Evolutionary conservation across 805 yeast species (phyloP).

Genomic region (Candida sithepensis): DNA sequence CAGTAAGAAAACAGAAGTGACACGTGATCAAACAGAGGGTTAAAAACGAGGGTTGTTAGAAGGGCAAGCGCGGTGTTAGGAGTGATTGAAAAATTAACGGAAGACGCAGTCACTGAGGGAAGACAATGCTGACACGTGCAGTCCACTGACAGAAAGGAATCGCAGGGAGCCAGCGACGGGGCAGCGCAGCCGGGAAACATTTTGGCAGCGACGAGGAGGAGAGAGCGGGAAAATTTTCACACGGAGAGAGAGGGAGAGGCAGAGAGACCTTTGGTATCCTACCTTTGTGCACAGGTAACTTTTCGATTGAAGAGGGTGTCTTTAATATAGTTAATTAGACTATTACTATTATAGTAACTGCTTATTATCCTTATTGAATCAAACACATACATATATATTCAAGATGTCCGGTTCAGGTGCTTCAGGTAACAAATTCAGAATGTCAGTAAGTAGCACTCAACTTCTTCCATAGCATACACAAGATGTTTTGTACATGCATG

Average conservation of each 20-base stretch:
- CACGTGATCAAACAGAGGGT: background rate
- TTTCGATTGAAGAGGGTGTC: background rate
- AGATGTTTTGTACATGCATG: too few species aligned
- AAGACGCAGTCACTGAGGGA: background rate
- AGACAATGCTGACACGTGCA: background rate
- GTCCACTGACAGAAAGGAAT: background rate
- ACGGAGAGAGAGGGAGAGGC: background rate
- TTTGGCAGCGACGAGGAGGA: background rate
- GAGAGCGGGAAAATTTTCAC: background rate
- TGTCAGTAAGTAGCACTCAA: conserved; percentile 74
- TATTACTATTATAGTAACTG: too few species aligned
- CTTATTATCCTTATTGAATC: conserved; percentile 1
- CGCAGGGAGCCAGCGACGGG: background rate
- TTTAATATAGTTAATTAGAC: too few species aligned
- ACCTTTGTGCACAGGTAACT: background rate
- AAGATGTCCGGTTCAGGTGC: conserved; percentile 91
- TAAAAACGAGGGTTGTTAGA: background rate
- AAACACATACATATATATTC: conserved; percentile 8
- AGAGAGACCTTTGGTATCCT: background rate
- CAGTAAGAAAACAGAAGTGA: background rate
- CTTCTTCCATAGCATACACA: too few species aligned
- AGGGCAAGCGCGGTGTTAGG: background rate
- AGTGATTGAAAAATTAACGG: background rate
- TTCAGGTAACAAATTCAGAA: conserved; percentile 99
- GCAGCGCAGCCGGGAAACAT: background rate